Conservation (phyloP, 768 basidiomycete genomes). For the Tulasnella sp. region DNA sequence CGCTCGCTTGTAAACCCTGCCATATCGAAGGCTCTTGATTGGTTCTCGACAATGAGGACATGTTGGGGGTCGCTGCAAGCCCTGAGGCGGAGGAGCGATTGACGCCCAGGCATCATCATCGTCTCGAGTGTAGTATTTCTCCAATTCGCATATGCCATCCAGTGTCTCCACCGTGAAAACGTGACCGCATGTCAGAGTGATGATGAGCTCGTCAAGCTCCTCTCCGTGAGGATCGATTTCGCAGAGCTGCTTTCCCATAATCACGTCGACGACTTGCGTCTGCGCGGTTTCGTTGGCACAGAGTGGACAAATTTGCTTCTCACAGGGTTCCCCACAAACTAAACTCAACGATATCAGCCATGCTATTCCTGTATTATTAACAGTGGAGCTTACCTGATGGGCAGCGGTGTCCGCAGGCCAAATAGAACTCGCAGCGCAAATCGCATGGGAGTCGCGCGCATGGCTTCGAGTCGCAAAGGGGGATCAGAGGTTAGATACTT, state of each 20-base stretch:
- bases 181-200: slow-evolving; percentile 67
- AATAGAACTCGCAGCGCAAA: slow-evolving; percentile 51
- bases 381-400: slow-evolving; percentile 57
- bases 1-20: slow-evolving; percentile 63
- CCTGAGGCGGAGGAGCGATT: slow-evolving; percentile 48
- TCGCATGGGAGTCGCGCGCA: slow-evolving; percentile 71
- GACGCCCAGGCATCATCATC: slow-evolving; percentile 52
- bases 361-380: too few species aligned
- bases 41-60: slow-evolving; percentile 67
- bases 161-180: slow-evolving; percentile 74
- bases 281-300: slow-evolving; percentile 52
- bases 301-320: slow-evolving; percentile 55
- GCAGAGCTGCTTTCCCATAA: slow-evolving; percentile 55
- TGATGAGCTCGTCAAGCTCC: slow-evolving; percentile 55
- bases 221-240: slow-evolving; percentile 52
- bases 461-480: slow-evolving; percentile 48
- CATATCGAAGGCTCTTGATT: slow-evolving; percentile 63
- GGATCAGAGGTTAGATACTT: too few species aligned
- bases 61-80: slow-evolving; percentile 52
- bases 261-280: slow-evolving; percentile 59
- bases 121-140: slow-evolving; percentile 54
- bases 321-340: slow-evolving; percentile 74
- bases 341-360: slow-evolving; percentile 33
- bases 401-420: slow-evolving; percentile 66
- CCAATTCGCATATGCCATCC: slow-evolving; percentile 61